Percentiles rank a stretch among this genome's conserved stretches.
phyloP scores from a whole-genome alignment of 2,329 filamentous ascomycete genomes.

The Talaromyces islandicus region DNA sequence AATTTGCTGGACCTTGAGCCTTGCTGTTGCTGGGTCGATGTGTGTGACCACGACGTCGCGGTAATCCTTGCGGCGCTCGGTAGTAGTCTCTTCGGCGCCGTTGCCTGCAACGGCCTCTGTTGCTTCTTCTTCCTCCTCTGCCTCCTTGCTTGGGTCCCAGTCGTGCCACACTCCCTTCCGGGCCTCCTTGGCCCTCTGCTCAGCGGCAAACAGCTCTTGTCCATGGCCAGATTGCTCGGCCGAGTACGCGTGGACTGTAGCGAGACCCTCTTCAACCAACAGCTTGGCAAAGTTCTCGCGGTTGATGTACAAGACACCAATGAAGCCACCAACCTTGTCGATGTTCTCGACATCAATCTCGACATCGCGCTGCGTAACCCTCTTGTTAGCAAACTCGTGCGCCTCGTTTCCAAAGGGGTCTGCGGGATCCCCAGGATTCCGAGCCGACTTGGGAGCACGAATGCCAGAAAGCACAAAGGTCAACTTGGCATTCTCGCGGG shows the following conservation, averaged over 20 bases:
- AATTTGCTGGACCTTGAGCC: conserved; percentile 85
- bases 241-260: conserved; percentile 87
- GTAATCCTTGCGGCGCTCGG: conserved; percentile 74
- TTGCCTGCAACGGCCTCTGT: conserved; percentile 43
- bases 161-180: conserved; percentile 87
- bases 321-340: conserved; percentile 96
- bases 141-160: conserved; percentile 86
- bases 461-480: conserved; percentile 93
- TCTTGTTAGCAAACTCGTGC: conserved; percentile 79
- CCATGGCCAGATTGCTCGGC: conserved; percentile 92
- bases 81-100: conserved; percentile 49
- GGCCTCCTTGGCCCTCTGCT: conserved; percentile 82
- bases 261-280: conserved; percentile 88
- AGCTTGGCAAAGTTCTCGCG: conserved; percentile 93
- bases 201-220: conserved; percentile 77
- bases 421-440: conserved; percentile 70
- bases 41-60: conserved; percentile 90
- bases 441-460: conserved; percentile 78
- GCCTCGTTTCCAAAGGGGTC: conserved; percentile 96
- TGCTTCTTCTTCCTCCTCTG: conserved; percentile 52
- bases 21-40: conserved; percentile 69
- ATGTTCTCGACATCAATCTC: conserved; percentile 92
- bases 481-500: conserved; percentile 87
- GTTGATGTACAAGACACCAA: conserved; percentile 87
- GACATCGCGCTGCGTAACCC: conserved; percentile 89